These are phyloP conservation scores for Aspergillus pseudoviridinutans DNA, from an alignment of 2,329 filamentous ascomycete genomes.

Conservation along the genomic window DNA sequence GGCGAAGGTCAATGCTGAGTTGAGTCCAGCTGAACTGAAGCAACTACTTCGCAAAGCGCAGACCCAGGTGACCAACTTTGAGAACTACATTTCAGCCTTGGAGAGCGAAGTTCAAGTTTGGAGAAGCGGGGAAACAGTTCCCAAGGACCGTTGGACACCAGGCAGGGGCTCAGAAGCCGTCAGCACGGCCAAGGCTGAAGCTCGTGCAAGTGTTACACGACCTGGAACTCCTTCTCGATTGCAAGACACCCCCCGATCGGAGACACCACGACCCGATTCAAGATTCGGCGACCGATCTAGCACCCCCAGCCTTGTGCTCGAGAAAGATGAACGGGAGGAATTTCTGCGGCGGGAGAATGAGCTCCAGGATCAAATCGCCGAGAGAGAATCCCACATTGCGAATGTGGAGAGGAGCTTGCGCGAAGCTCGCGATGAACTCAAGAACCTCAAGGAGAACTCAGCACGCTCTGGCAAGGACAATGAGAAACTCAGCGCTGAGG, in stretches of 20 bases:
- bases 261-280: slow-evolving; percentile 61
- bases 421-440: slow-evolving; percentile 81
- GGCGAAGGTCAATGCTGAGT: slow-evolving; percentile 97
- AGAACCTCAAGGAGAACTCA: slow-evolving; percentile 80
- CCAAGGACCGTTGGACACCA: slow-evolving; percentile 81
- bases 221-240: slow-evolving; percentile 40
- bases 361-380: slow-evolving; percentile 90
- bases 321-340: slow-evolving; percentile 96
- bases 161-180: slow-evolving; percentile 57
- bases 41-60: slow-evolving; percentile 88
- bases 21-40: slow-evolving; percentile 94
- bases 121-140: slow-evolving; percentile 83
- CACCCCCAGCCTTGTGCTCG: slow-evolving; percentile 81
- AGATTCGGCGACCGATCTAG: slow-evolving; percentile 74
- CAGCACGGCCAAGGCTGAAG: slow-evolving; percentile 45
- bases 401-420: slow-evolving; percentile 74
- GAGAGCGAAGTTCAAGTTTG: slow-evolving; percentile 83
- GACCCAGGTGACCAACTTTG: slow-evolving; percentile 81
- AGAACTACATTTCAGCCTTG: slow-evolving; percentile 76
- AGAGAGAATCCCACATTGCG: slow-evolving; percentile 80
- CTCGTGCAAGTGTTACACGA: slow-evolving; percentile 43
- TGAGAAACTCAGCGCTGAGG: slow-evolving; percentile 76
- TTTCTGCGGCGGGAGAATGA: slow-evolving; percentile 94
- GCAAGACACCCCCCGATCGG: slow-evolving; percentile 49
- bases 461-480: slow-evolving; percentile 82